Conservation (phyloP, 805 yeast species). For the Grigorovia transvaalensis region DNA sequence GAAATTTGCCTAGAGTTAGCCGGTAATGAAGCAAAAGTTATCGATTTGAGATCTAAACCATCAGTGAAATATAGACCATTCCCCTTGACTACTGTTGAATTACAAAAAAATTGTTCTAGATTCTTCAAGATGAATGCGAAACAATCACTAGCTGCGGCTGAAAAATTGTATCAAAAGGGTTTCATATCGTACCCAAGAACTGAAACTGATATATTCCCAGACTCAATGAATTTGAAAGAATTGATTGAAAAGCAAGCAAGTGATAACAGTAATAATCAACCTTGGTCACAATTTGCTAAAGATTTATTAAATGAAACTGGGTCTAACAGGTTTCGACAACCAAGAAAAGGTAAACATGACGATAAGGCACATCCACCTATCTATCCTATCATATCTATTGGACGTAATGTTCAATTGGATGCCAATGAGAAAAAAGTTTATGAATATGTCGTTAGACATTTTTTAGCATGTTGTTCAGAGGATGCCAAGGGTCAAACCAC, state of each 20-base stretch:
- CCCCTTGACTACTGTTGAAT: conserved; percentile 88
- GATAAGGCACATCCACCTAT: conserved; percentile 99
- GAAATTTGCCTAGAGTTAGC: conserved; percentile 48
- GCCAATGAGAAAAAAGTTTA: conserved; percentile 57
- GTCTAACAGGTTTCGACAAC: conserved; percentile 41
- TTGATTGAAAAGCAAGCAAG: conserved; percentile 51
- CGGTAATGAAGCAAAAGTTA: conserved; percentile 40
- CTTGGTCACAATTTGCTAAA: conserved; percentile 74
- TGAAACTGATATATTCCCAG: conserved; percentile 84
- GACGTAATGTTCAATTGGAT: conserved; percentile 18
- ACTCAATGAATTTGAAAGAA: conserved; percentile 55
- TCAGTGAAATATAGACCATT: conserved; percentile 73
- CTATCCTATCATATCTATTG: conserved; percentile 54
- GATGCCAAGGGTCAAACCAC: conserved; percentile 78
- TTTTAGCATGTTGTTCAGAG: conserved; percentile 81
- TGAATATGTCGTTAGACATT: conserved; percentile 76
- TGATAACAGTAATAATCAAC: conserved; percentile 45
- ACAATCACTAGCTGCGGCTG: conserved; percentile 67
- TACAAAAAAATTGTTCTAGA: conserved; percentile 77
- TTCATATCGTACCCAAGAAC: conserved; percentile 94
- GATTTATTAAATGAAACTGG: conserved; percentile 27
- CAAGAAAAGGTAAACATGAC: conserved; percentile 73
- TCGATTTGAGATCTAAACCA: conserved; percentile 44
- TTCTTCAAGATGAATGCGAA: conserved; percentile 73
- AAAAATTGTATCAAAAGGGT: conserved; percentile 74